Base-by-base conservation (phyloP, 129 eudicot species). In the Logfia minima region DNA sequence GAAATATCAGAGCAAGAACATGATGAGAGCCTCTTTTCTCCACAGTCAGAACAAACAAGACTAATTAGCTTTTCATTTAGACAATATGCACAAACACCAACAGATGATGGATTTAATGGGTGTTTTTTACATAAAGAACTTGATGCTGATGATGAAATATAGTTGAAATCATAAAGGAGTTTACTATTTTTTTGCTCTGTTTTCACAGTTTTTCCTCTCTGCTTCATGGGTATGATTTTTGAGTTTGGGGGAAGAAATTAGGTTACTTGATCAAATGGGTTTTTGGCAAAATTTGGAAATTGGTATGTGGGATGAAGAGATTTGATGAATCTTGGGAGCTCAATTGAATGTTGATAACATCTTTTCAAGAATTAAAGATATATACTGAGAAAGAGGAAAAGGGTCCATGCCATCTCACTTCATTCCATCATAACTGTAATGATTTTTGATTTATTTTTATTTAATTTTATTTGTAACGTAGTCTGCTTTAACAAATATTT, bases 11-110 rank as follows among this genome's bases (percentile, higher is more conserved):
- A 88, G 81, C 97, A 90, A 31, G 96, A 90, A 72, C 97, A 93
- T 8, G 96, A 93, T 4, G 93, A 88, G 14, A 81, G 43, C 24
- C 98, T 81, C 75, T 90, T 96, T 79, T 90, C 98, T 3, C 97
- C 97, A 78, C 97, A 89, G 17, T 90, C 96, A 6, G 92, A 84
- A 32, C 97, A 93, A 35, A 90, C 84, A n/a, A 93, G 81, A 35
- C 84, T 81, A 69, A 84, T 77, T 0, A 93, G 77, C 78, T 83
- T 85, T 3, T 93, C 98, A 23, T 84, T 90, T 3, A 93, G 86
- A 52, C 98, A 93, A 63, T 67, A 78, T 21, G 98, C 86, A 75
- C 97, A 93, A 51, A 93, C 76, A 59, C 98, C 98, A 58, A 85
- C 90, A 1, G 84, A 66, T 8, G 88, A 76, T 64, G 97, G 72